Evolutionary conservation across 1,284 basidiomycete species (phyloP), one percentile per base, ranked within the genome.

Genomic region (Fomitopsis schrenkii): DNA sequence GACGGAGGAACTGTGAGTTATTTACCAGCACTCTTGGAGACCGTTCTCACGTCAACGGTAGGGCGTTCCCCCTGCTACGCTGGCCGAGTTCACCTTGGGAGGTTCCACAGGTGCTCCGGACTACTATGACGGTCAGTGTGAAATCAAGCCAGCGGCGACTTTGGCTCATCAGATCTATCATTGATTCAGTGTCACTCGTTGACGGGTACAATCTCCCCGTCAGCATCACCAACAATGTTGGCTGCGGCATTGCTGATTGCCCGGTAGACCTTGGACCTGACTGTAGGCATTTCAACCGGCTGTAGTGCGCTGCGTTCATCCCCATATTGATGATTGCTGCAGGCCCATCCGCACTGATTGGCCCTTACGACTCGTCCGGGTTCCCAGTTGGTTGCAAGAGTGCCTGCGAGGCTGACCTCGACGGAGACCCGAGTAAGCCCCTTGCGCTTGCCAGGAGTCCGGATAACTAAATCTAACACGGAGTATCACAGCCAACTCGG

Each of bases 41-140:
- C 36, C 45, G 15, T 30, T 38, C 22, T 33, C 30, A 15, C n/a
- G 28, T 35, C n/a, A 40, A 40, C 38, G 38, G 5, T 12, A 75
- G 75, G 77, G 79, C 58, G 73, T 77, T 0, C 78, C 79, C 10
- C 80, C 80, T 9, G 80, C 75, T 0, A 77, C 77, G 12, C 67
- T 81, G 19, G 79, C 78, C 0, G 79, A 80, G 64, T 81, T 76
- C 69, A 81, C 78, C 6, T 67, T 81, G n/a, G 58, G 69, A 30
- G 71, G 64, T 4, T 62, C 62, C 10, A 10, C 38, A 8, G 71
- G 71, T 5, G 63, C 59, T 38, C 52, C 52, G 1, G 80, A 81
- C 64, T 77, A 70, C 64, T 80, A 80, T 65, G 80, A 81, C 61
- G 76, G 76, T 77, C 28, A 26, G 71, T 50, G 38, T 14, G 12